Evolutionary conservation across 1,139 yeast species (phyloP).

Genomic region (Taphrina communis): DNA sequence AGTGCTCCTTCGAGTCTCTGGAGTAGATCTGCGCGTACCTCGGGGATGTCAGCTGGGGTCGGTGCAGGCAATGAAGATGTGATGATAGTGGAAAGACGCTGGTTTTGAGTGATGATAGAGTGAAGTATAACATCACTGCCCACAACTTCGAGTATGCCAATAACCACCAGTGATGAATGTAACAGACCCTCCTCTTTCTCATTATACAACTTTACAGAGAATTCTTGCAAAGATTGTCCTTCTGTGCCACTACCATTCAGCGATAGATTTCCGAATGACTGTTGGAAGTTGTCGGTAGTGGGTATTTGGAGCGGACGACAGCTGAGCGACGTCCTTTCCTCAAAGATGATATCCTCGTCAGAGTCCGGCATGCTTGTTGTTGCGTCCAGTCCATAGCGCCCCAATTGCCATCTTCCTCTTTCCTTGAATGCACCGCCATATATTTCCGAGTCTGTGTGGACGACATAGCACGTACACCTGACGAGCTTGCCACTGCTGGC

Average conservation of each 20-base stretch:
- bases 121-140: constrained; percentile 18
- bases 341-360: constrained; percentile 25
- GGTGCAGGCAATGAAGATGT: constrained; percentile 10
- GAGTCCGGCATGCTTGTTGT: constrained; percentile 3
- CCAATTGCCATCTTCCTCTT: constrained; percentile 32
- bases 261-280: constrained; percentile 14
- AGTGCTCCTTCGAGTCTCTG: constrained; percentile 28
- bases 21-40: constrained; percentile 27
- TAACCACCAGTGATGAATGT: constrained; percentile 29
- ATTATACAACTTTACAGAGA: constrained; percentile 31
- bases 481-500: constrained; percentile 18
- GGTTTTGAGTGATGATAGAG: constrained; percentile 25
- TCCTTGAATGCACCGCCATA: constrained; percentile 32
- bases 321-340: constrained; percentile 24
- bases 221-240: not conserved
- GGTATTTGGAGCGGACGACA: constrained; percentile 12
- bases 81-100: constrained; percentile 19
- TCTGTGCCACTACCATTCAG: not conserved
- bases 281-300: not conserved
- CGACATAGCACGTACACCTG: constrained; percentile 26
- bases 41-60: constrained; percentile 4
- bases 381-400: constrained; percentile 35
- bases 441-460: constrained; percentile 33
- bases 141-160: constrained; percentile 27
- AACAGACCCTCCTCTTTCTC: constrained; percentile 35